Percentiles rank a stretch among this genome's conserved stretches.
phyloP scores from a whole-genome alignment of 2,329 filamentous ascomycete species.

The Camillea tinctor region DNA sequence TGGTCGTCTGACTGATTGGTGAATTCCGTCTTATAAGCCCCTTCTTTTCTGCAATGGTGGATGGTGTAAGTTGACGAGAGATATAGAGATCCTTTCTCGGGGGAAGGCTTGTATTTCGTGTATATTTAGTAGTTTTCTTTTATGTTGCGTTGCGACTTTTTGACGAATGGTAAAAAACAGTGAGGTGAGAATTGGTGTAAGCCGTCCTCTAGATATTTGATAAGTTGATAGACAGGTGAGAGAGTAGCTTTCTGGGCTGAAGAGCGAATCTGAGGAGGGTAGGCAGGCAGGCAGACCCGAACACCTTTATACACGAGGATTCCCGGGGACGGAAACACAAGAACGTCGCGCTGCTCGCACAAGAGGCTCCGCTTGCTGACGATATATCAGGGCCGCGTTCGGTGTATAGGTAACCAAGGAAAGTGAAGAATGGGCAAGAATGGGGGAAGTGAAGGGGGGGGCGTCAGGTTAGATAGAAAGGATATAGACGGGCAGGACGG shows the following conservation, averaged over 20 bases:
- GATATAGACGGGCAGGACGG: neutral
- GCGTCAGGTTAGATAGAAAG: neutral
- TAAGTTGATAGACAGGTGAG: neutral
- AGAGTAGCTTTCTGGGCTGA: neutral
- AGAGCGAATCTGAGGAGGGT: constrained; percentile 1
- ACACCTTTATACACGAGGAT: neutral
- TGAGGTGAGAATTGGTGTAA: neutral
- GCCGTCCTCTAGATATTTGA: constrained; percentile 2
- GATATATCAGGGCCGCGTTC: neutral
- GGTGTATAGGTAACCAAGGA: neutral
- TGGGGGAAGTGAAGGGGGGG: too few species aligned
- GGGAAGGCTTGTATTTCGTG: neutral
- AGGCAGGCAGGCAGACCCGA: neutral
- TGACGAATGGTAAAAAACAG: neutral
- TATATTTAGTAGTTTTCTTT: neutral
- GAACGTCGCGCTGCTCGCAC: neutral
- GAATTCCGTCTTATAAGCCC: neutral
- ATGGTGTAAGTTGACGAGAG: neutral
- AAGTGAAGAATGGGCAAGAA: neutral
- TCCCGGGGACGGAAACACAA: neutral
- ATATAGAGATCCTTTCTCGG: neutral
- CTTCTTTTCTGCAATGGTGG: too few species aligned
- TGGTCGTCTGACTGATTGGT: constrained; percentile 3
- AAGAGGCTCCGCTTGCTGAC: neutral
- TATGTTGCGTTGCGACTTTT: neutral